Evolutionary conservation across 2,329 filamentous ascomycete genomes (phyloP).

Genomic region (Talaromyces piceae): DNA sequence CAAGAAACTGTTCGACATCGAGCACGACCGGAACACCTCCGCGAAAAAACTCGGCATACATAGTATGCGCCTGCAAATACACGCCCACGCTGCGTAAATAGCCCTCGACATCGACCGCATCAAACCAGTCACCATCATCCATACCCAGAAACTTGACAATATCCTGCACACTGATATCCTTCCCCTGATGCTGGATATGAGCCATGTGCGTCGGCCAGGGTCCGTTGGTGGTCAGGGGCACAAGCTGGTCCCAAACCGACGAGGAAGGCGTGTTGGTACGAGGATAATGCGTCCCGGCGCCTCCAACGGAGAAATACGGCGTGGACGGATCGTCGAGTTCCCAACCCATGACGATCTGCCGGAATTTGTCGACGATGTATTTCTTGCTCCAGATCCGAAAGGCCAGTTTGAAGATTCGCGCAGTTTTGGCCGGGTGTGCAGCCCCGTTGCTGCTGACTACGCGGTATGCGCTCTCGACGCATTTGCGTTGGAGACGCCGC

Average conservation of each 20-base stretch:
- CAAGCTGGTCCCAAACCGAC: background rate
- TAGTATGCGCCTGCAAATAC: background rate
- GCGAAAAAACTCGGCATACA: slow-evolving; percentile 1
- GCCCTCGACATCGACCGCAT: slow-evolving; percentile 16
- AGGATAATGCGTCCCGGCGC: slow-evolving; percentile 5
- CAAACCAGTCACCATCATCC: slow-evolving; percentile 16
- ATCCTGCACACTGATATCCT: background rate
- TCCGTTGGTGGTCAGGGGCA: background rate
- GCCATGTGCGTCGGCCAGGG: slow-evolving; percentile 2
- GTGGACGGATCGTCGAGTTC: background rate
- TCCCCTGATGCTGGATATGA: slow-evolving; percentile 2
- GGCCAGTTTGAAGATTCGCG: slow-evolving; percentile 8
- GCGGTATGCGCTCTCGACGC: slow-evolving; percentile 3
- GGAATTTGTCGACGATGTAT: slow-evolving; percentile 1
- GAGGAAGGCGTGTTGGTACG: no score
- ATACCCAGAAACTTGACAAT: slow-evolving; percentile 5
- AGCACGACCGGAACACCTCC: slow-evolving; percentile 5
- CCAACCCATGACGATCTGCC: background rate
- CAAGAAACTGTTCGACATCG: slow-evolving; percentile 5
- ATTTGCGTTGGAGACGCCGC: slow-evolving; percentile 7
- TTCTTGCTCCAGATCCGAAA: slow-evolving; percentile 7
- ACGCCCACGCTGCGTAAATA: slow-evolving; percentile 12
- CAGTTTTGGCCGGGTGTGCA: background rate
- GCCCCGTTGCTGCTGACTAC: background rate
- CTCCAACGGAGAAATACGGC: slow-evolving; percentile 2